Evolutionary conservation across 345 rosid genomes (phyloP).

Genomic region (Raphanus sativus): DNA sequence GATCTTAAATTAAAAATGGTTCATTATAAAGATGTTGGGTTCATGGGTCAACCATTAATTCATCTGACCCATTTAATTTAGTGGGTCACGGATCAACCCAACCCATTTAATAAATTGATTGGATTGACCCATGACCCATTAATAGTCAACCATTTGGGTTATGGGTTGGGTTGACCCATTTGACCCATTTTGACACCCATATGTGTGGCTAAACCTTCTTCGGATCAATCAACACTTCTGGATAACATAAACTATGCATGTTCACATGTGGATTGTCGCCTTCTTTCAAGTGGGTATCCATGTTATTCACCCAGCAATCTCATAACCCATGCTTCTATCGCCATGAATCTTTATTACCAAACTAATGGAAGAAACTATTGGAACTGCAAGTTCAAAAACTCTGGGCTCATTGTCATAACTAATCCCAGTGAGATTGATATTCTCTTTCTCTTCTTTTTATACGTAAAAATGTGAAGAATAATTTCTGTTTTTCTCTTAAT

Average conservation of each 20-base stretch:
- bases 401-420: constrained; percentile 57
- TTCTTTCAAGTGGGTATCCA: constrained; percentile 50
- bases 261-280: constrained; percentile 55
- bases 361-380: constrained; percentile 59
- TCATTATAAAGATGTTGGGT: too few species aligned
- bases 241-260: constrained; percentile 60
- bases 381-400: constrained; percentile 64
- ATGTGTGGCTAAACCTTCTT: constrained; percentile 78
- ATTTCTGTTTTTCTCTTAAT: background rate
- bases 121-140: too few species aligned
- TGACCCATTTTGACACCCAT: too few species aligned
- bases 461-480: background rate
- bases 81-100: too few species aligned
- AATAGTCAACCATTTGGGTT: too few species aligned
- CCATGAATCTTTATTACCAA: constrained; percentile 78
- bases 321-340: constrained; percentile 61
- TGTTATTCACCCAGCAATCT: constrained; percentile 54
- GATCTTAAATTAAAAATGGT: too few species aligned
- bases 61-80: too few species aligned
- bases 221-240: constrained; percentile 49
- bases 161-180: too few species aligned
- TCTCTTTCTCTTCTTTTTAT: background rate
- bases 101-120: too few species aligned
- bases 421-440: constrained; percentile 53
- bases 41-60: too few species aligned